These are phyloP conservation scores for Saururus chinensis DNA, from an alignment of 164 flowering plant genomes.

Conservation along the genomic window DNA sequence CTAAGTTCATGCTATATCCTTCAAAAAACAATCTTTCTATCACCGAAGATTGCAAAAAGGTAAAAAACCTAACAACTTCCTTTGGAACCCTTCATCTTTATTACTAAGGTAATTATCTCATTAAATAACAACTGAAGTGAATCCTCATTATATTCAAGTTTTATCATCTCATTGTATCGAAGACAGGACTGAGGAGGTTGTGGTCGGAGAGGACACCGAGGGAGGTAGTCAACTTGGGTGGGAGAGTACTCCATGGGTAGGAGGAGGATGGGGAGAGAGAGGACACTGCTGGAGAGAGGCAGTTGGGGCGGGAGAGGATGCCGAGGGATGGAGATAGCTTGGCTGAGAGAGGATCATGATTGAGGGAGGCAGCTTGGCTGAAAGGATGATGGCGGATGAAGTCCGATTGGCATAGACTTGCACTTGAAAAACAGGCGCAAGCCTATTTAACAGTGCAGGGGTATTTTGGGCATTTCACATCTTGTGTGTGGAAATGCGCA, in stretches of 20 bases:
- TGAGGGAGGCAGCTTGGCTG: no score
- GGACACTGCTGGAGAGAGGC: conserved; percentile 61
- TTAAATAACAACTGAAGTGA: conserved; percentile 28
- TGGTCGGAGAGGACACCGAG: no score
- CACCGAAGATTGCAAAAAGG: conserved; percentile 66
- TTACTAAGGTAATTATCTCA: conserved; percentile 47
- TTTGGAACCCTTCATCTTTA: conserved; percentile 56
- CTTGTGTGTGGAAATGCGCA: no score
- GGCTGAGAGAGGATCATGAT: conserved; percentile 59
- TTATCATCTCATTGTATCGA: conserved; percentile 36
- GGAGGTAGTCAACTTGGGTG: no score
- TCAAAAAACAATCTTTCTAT: conserved; percentile 59
- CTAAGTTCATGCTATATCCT: conserved; percentile 62
- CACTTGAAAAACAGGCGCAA: no score
- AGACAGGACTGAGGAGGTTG: no score
- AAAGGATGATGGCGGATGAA: no score
- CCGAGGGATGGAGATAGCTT: conserved; percentile 39
- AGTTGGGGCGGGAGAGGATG: conserved; percentile 73
- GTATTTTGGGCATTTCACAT: no score
- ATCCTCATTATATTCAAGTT: conserved; percentile 37
- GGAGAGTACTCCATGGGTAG: no score
- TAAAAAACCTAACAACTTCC: conserved; percentile 52
- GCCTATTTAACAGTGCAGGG: no score
- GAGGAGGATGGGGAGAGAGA: conserved; percentile 28
- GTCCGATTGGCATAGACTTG: no score